Percentiles rank a stretch among this genome's conserved stretches.
These are phyloP conservation scores for Ophiocordyceps camponoti-rufipedis DNA, from an alignment of 2,329 filamentous ascomycete species.

Conservation along the genomic window DNA sequence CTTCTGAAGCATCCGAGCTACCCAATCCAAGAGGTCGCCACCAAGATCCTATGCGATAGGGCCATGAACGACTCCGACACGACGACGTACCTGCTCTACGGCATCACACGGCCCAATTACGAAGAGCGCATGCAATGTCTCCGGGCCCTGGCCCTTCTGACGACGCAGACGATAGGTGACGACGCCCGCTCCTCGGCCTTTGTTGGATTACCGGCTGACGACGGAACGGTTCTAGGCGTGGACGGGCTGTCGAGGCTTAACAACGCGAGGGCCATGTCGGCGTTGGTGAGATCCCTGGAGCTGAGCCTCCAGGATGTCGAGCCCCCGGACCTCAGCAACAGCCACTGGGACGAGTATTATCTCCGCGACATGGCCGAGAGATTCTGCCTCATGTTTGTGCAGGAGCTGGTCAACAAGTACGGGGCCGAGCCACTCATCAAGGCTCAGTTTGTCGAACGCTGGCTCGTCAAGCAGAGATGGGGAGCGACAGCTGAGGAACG, in stretches of 20 bases:
- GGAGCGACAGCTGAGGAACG: constrained; percentile 35
- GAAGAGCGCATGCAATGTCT: constrained; percentile 38
- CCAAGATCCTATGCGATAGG: constrained; percentile 36
- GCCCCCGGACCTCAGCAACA: constrained; percentile 32
- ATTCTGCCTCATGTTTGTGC: constrained; percentile 37
- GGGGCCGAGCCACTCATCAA: constrained; percentile 38
- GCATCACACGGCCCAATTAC: constrained; percentile 40
- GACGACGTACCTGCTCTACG: constrained; percentile 32
- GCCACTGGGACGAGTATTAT: constrained; percentile 43
- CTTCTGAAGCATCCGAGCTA: constrained; percentile 54
- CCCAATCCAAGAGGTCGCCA: constrained; percentile 51
- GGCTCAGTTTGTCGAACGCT: constrained; percentile 50
- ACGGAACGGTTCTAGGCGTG: constrained; percentile 11
- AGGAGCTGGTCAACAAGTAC: constrained; percentile 40
- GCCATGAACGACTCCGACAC: constrained; percentile 38
- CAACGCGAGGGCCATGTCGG: constrained; percentile 30
- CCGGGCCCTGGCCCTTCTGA: constrained; percentile 35
- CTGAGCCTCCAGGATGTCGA: constrained; percentile 30
- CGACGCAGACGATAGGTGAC: constrained; percentile 19
- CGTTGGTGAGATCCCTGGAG: constrained; percentile 42
- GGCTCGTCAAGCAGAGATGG: constrained; percentile 59
- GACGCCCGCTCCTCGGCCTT: not conserved
- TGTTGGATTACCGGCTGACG: constrained; percentile 1
- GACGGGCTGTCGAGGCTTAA: constrained; percentile 27
- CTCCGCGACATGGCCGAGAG: constrained; percentile 44